Conservation (phyloP, 345 rosid species). For the Trapa incisa region DNA sequence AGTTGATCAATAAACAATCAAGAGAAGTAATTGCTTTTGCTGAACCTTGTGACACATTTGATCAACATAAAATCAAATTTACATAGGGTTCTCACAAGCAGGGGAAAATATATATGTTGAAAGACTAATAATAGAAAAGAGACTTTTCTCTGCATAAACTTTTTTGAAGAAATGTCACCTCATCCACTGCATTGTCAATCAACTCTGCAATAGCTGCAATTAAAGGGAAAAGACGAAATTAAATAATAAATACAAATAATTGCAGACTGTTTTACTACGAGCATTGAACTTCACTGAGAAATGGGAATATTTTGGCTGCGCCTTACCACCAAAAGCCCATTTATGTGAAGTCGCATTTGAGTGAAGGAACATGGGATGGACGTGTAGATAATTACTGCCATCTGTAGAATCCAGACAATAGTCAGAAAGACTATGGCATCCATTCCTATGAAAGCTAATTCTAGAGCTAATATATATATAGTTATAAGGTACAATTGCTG, state of each 20-base stretch:
- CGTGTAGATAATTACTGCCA: constrained; percentile 71
- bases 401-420: constrained; percentile 3
- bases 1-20: background rate
- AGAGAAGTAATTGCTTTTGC: background rate
- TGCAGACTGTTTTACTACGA: background rate
- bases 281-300: background rate
- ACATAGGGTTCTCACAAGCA: background rate
- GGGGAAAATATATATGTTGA: background rate
- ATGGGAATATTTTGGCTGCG: constrained; percentile 2
- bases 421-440: background rate
- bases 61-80: background rate
- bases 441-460: background rate
- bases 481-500: too few relatives aligned
- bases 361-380: constrained; percentile 95
- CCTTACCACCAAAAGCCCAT: constrained; percentile 97
- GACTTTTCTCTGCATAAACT: constrained; percentile 1
- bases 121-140: background rate
- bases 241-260: constrained; percentile 4
- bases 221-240: constrained; percentile 8
- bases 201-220: constrained; percentile 84
- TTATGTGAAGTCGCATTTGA: constrained; percentile 98
- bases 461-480: background rate
- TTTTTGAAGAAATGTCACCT: constrained; percentile 38
- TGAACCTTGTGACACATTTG: background rate
- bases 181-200: constrained; percentile 91